A percentile compares a stretch with the other conserved stretches of the same genome.
Conservation (phyloP, 148 eudicot genomes). For the Chenopodium quinoa region DNA sequence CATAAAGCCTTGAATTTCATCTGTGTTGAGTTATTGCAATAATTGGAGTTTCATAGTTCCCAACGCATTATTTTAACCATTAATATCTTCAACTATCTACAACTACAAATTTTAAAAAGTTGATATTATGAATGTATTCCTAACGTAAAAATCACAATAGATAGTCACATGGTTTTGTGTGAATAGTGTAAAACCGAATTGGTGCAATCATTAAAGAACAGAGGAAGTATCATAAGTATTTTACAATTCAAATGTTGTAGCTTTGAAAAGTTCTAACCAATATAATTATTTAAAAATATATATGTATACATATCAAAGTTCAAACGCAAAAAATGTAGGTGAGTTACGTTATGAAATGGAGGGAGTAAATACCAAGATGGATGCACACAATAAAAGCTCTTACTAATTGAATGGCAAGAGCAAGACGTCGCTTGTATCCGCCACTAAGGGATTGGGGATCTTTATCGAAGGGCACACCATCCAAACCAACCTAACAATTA, state of each 20-base stretch:
- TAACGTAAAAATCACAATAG: too few relatives aligned
- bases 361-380: not conserved
- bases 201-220: too few relatives aligned
- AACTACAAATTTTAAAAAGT: too few relatives aligned
- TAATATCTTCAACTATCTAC: too few relatives aligned
- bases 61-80: too few relatives aligned
- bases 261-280: not conserved
- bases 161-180: too few relatives aligned
- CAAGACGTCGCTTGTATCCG: constrained; percentile 95
- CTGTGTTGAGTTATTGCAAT: too few relatives aligned
- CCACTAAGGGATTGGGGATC: constrained; percentile 96
- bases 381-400: constrained; percentile 19
- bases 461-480: constrained; percentile 79
- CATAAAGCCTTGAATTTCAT: too few relatives aligned
- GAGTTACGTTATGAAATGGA: not conserved
- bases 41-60: too few relatives aligned
- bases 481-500: constrained; percentile 70
- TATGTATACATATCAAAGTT: not conserved
- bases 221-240: not conserved
- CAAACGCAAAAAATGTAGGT: not conserved
- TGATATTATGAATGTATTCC: too few relatives aligned
- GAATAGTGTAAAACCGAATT: too few relatives aligned
- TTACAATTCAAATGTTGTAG: not conserved
- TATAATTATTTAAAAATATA: not conserved
- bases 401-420: constrained; percentile 91